Base-by-base conservation (phyloP, 1,139 yeast species). In the Taphrina populina region DNA sequence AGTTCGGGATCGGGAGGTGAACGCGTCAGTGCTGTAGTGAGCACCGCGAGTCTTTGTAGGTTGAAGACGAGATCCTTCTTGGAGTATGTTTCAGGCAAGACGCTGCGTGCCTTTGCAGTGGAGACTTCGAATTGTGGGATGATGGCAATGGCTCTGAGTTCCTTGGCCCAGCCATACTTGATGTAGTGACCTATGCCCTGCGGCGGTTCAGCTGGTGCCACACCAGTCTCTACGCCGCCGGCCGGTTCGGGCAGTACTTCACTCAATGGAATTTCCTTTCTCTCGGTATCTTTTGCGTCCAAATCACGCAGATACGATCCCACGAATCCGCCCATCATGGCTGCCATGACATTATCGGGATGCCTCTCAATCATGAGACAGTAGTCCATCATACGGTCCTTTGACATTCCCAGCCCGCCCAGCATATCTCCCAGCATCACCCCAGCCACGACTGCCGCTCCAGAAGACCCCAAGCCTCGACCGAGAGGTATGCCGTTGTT, bases 271-370 rank as follows among this genome's bases (percentile, higher is more conserved):
- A 88, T 85, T 67, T 83, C 88, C 62, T 85, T 84, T 55, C 85
- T 78, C 57, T 76, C 82, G 60, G 79, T 76, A 62, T 90, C 96
- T 45, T 79, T 77, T 3, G 82, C 81, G 30, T 81, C 74, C 61
- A 92, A 74, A 62, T 87, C 95, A 65, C 95, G 80, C 67, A 92
- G 77, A 70, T 86, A 92, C 1, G 96, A 87, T 33, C 98, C 98
- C 35, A 90, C 95, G 70, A 92, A 92, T 3, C 98, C 97, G 58
- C 98, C 98, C 81, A 90, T 83, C 96, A 92, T 88, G 43, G 98
- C 96, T 32, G 98, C 98, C 20, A 96, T 90, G 66, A 92, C 90
- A 70, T 92, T 92, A 71, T 92, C 98, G 30, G 98, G 98, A 66
- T 92, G 98, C 68, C 97, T 82, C 73, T 92, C 98, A 64, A 92